These are phyloP conservation scores for Annona squamosa DNA, from an alignment of 164 flowering plant species.

Conservation along the genomic window DNA sequence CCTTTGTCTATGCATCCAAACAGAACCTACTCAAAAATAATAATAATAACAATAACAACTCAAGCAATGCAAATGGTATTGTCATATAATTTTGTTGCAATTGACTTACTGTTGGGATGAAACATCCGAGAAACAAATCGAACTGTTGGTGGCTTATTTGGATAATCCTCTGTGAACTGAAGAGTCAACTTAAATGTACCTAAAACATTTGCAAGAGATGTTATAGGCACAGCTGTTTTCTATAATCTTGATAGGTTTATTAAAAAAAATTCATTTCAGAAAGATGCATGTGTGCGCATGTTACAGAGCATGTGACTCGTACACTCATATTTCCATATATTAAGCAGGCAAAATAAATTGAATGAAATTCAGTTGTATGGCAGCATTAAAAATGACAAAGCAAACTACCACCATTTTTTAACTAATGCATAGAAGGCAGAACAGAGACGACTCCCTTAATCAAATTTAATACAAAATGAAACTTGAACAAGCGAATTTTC, in stretches of 20 bases:
- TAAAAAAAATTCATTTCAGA: neutral
- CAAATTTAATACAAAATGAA: neutral
- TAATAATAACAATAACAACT: too few relatives aligned
- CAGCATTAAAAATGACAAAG: too few relatives aligned
- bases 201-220: conserved; percentile 14
- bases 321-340: too few relatives aligned
- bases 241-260: neutral
- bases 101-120: conserved; percentile 52
- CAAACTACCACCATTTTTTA: too few relatives aligned
- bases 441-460: neutral
- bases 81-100: neutral
- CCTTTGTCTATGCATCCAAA: too few relatives aligned
- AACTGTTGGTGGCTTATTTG: conserved; percentile 57
- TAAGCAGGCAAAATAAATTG: neutral
- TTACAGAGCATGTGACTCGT: too few relatives aligned
- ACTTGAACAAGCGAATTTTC: neutral
- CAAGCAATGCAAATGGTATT: too few relatives aligned
- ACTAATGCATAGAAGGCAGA: neutral
- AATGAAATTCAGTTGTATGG: neutral
- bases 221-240: neutral
- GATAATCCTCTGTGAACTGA: conserved; percentile 52
- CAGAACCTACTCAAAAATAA: too few relatives aligned
- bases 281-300: neutral
- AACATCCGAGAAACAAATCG: conserved; percentile 56
- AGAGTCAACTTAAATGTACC: conserved; percentile 59